These are phyloP conservation scores for Hypoxylon perforatum DNA, from an alignment of 495 filamentous ascomycete genomes.

Conservation along the genomic window DNA sequence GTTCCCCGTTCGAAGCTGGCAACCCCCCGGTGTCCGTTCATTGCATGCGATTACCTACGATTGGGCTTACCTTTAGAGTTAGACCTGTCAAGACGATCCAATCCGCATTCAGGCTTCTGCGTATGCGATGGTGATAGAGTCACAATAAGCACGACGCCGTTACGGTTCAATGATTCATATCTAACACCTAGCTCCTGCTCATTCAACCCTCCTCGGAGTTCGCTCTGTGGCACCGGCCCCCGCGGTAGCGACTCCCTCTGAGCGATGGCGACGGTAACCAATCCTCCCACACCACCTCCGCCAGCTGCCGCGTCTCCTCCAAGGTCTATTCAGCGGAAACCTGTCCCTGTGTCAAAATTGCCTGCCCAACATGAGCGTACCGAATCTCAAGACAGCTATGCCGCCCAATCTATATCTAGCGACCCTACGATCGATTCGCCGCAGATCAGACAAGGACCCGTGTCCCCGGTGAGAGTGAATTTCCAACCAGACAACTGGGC, in stretches of 20 bases:
- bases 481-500: conserved; percentile 56
- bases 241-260: conserved; percentile 25
- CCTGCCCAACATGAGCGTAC: conserved; percentile 37
- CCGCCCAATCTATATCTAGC: conserved; percentile 49
- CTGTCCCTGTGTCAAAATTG: conserved; percentile 48
- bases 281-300: conserved; percentile 46
- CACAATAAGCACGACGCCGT: conserved; percentile 33
- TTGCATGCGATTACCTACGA: conserved; percentile 24
- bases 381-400: conserved; percentile 50
- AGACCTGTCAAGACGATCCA: conserved; percentile 32
- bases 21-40: conserved; percentile 31
- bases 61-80: conserved; percentile 38
- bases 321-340: conserved; percentile 56
- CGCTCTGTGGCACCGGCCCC: conserved; percentile 26
- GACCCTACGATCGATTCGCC: conserved; percentile 47
- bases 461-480: conserved; percentile 56
- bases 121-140: conserved; percentile 35
- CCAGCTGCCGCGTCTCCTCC: conserved; percentile 45
- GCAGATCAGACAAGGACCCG: conserved; percentile 50
- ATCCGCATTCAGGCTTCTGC: conserved; percentile 30
- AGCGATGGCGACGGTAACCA: conserved; percentile 59
- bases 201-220: conserved; percentile 18
- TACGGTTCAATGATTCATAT: conserved; percentile 32
- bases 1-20: conserved; percentile 36
- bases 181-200: conserved; percentile 26